Evolutionary conservation across 1,284 basidiomycete species (phyloP).

Genomic region (Phaffia rhodozyma): DNA sequence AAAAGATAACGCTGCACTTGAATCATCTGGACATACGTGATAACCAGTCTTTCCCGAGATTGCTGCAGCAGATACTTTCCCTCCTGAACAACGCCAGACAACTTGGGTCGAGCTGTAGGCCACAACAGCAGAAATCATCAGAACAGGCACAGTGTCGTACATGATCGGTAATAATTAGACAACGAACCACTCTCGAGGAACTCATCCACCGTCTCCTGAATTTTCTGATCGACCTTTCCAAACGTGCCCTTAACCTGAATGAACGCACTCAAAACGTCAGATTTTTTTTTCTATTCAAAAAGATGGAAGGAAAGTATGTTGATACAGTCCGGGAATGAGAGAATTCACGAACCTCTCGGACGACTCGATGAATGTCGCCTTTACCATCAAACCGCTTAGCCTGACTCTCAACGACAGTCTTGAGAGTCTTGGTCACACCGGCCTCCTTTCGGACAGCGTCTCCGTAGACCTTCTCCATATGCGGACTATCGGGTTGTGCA

Average conservation of each 20-base stretch:
- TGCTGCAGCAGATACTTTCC: slow-evolving; percentile 85
- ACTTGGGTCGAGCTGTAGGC: slow-evolving; percentile 43
- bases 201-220: slow-evolving; percentile 78
- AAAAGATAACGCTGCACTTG: neutral
- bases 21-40: slow-evolving; percentile 49
- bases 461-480: slow-evolving; percentile 93
- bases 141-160: slow-evolving; percentile 32
- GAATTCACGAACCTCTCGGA: slow-evolving; percentile 45
- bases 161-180: neutral
- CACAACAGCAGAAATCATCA: neutral
- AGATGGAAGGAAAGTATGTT: neutral
- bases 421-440: slow-evolving; percentile 92
- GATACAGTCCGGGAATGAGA: too few species aligned
- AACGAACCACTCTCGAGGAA: slow-evolving; percentile 74
- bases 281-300: slow-evolving; percentile 57
- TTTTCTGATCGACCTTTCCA: slow-evolving; percentile 88
- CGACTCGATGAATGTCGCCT: slow-evolving; percentile 63
- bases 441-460: slow-evolving; percentile 85
- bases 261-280: slow-evolving; percentile 63
- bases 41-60: slow-evolving; percentile 73
- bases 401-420: slow-evolving; percentile 73
- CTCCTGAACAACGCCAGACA: slow-evolving; percentile 77
- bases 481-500: slow-evolving; percentile 51
- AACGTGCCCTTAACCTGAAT: slow-evolving; percentile 83
- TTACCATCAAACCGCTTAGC: slow-evolving; percentile 55